Percentiles rank a stretch among this genome's conserved stretches.
Evolutionary conservation across 169 alveolate species (phyloP).

Genomic region (Cryptosporidium parvum): DNA sequence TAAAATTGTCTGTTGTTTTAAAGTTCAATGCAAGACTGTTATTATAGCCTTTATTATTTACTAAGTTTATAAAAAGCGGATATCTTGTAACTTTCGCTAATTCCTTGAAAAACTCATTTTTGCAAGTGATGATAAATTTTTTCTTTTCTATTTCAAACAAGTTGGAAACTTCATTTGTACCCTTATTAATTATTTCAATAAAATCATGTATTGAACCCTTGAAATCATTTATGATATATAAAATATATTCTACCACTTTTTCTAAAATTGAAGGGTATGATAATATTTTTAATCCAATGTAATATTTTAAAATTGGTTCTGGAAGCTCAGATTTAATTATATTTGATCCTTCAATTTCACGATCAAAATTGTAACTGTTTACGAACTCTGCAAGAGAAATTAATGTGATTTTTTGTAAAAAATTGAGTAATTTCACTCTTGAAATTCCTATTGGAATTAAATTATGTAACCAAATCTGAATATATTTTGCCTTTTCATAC

Average conservation of each 20-base stretch:
- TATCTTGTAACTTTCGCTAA: constrained; percentile 19
- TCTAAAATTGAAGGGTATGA: constrained; percentile 59
- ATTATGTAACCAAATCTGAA: constrained; percentile 63
- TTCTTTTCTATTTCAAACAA: constrained; percentile 60
- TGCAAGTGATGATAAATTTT: constrained; percentile 44
- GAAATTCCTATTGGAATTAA: constrained; percentile 64
- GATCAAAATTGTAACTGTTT: constrained; percentile 37
- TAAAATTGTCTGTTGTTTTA: not conserved
- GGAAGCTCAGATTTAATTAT: not conserved
- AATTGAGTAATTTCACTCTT: constrained; percentile 29
- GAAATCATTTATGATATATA: constrained; percentile 17
- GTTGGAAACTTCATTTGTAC: constrained; percentile 19
- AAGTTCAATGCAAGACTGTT: not conserved
- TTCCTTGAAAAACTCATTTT: constrained; percentile 19
- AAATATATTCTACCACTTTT: constrained; percentile 48
- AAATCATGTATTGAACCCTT: constrained; percentile 35
- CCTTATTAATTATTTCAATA: constrained; percentile 29
- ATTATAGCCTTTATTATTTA: not conserved
- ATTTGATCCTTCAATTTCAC: constrained; percentile 29
- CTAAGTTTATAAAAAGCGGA: constrained; percentile 28
- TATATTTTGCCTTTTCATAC: constrained; percentile 47
- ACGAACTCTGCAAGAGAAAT: constrained; percentile 70
- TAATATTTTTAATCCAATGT: constrained; percentile 58
- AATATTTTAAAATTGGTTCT: constrained; percentile 29
- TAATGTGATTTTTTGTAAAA: constrained; percentile 35